Evolutionary conservation across 306 rosid species (phyloP), one percentile per base, ranked within the genome.

Genomic region (Pachyrhizus erosus): DNA sequence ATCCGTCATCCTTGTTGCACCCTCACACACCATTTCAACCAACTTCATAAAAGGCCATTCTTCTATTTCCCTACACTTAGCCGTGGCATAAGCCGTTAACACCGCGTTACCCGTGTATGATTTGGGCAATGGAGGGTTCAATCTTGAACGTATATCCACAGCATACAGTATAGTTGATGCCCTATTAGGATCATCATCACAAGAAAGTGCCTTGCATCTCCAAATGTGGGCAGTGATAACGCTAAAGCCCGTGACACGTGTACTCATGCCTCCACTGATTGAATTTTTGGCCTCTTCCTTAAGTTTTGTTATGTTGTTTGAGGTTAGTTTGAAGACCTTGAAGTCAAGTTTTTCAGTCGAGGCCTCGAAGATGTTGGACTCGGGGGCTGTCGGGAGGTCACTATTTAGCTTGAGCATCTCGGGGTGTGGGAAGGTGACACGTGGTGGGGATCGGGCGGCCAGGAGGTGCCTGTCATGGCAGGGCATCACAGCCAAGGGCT

Each of bases 381-480:
- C 70, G n/a, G 1, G 23, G 13, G 12, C 0, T 31, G 45, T 20
- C 14, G 74, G 74, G 74, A 69, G 31, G 74, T 69, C 54, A 13
- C 17, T n/a, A n/a, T n/a, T 20, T 0, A 67, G 49, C 0, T 67
- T 39, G 0, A 69, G 74, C 74, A 69, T 39, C 74, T 69, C 74
- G 0, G 74, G 74, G 54, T 69, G 74, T 5, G 74, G 18, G 34
- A 69, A 69, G 11, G n/a, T 69, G 18, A 69, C 74, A 23, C 33
- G 54, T 69, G 74, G 74, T 0, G 74, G 52, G 18, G 74, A 69
- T 69, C 54, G 74, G 1, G 74, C 74, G 7, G 74, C 74, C 2
- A 69, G 74, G 15, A 69, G 74, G 20, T 39, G 74, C 20, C 74
- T 69, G 54, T 69, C 74, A 4, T 69, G 54, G 49, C 74, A 69